Evolutionary conservation across 1,284 basidiomycete genomes (phyloP).

Genomic region (Trametes versicolor): DNA sequence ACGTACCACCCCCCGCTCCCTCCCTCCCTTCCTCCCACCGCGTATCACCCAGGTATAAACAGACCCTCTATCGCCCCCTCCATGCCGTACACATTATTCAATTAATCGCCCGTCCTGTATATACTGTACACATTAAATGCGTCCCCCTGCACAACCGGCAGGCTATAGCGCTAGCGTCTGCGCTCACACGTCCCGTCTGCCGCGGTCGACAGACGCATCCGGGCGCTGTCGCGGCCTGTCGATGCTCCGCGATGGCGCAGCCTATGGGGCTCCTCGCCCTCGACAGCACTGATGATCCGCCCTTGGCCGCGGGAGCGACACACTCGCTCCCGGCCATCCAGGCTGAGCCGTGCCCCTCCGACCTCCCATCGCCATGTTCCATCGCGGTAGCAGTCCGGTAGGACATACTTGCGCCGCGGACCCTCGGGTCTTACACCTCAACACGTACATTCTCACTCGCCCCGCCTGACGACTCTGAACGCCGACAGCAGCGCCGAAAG

Average conservation of each 20-base stretch:
- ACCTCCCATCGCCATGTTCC: too few relatives aligned
- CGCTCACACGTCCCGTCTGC: not conserved
- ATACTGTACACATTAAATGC: not conserved
- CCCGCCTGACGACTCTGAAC: too few relatives aligned
- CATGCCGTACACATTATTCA: not conserved
- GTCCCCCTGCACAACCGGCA: not conserved
- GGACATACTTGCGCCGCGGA: too few relatives aligned
- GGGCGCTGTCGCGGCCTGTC: slow-evolving; percentile 1
- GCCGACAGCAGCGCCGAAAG: too few relatives aligned
- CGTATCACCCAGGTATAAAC: not conserved
- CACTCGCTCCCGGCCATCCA: too few relatives aligned
- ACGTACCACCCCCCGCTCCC: not conserved
- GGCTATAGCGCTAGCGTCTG: not conserved
- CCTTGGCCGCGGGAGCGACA: not conserved
- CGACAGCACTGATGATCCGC: not conserved
- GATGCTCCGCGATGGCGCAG: not conserved
- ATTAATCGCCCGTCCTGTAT: not conserved
- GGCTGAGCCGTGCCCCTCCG: too few relatives aligned
- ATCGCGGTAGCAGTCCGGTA: too few relatives aligned
- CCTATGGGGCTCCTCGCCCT: not conserved
- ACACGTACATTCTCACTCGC: not conserved
- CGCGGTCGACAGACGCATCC: not conserved
- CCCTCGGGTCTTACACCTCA: not conserved
- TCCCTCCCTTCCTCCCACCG: not conserved
- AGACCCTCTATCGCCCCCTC: not conserved